phyloP scores from a whole-genome alignment of 2,329 filamentous ascomycete species.

The Tolypocladium cylindrosporum region DNA sequence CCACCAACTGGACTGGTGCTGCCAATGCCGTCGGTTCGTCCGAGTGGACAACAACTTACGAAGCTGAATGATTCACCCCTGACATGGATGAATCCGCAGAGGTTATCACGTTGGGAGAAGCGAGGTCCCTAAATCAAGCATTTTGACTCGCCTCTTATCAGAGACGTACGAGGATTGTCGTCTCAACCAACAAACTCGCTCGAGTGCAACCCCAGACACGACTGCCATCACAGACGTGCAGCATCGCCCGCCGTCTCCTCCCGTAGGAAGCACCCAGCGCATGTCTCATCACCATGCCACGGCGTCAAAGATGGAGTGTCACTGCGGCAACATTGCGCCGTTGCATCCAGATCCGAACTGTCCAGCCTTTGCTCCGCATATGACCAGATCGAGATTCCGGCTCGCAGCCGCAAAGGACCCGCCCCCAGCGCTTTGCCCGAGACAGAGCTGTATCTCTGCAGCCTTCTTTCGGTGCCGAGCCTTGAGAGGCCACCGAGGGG shows the following conservation, averaged over 20 bases:
- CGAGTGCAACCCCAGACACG: not conserved
- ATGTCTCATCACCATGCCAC: not conserved
- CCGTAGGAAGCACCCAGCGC: not conserved
- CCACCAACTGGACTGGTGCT: not conserved
- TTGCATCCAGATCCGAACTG: not conserved
- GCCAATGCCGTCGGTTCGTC: not conserved
- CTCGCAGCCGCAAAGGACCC: not conserved
- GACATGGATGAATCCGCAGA: not conserved
- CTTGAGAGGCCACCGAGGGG: not conserved
- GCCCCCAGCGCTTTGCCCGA: not conserved
- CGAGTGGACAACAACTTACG: not conserved
- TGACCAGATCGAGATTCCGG: not conserved
- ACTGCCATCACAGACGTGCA: not conserved
- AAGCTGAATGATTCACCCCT: not conserved
- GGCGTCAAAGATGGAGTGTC: not conserved
- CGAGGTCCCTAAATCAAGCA: not conserved
- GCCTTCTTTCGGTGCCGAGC: not conserved
- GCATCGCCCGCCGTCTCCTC: not conserved
- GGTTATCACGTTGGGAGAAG: not conserved
- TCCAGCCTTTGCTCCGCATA: not conserved
- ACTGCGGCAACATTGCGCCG: not conserved
- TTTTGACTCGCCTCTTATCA: not conserved
- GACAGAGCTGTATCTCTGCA: not conserved
- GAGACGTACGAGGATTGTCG: not conserved
- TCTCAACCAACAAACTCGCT: not conserved